Evolutionary conservation across 1,139 yeast genomes (phyloP), one percentile per base, ranked within the genome.

Genomic region (Yamadazyma taylorii): DNA sequence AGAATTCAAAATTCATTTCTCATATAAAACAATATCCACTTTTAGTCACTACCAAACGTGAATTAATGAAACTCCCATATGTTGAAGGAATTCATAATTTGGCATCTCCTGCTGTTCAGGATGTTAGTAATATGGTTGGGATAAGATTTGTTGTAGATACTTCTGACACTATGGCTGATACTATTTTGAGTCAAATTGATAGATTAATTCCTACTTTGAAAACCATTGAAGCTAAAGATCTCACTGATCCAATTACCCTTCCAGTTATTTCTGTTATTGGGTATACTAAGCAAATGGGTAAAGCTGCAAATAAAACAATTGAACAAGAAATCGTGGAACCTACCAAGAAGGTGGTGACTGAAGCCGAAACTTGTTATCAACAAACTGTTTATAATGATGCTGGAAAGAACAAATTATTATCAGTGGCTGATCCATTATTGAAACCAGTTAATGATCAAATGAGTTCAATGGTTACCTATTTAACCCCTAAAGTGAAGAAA

Each of bases 341-440:
- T 23, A 55, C 75, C 3, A 67, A 67, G 41, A 56, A 57, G 32
- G 53, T 60, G 21, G 57, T 70, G 12, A 53, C 57, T 35, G 70
- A 66, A 27, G 56, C 69, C 34, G 69, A 79, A 47, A 61, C 60
- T 26, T 60, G 58, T 30, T 66, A 74, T 45, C 45, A 46, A 17
- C 43, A 73, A 31, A 57, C 64, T 14, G 43, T 73, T 25, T 74
- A 75, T 52, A 79, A 80, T 52, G 67, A 76, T 9, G 65, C 79
- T 29, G 87, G 86, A 13, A 79, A 78, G 50, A 83, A 85, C 27
- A 56, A 80, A 33, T 51, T 85, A 30, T 68, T 85, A 46, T 67
- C 82, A 14, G 73, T 76, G 30, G 58, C 80, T 22, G 90, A 85
- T 52, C 86, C 88, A 4, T 30, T 82, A 13, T 63, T 84, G 32